A percentile compares a stretch with the other conserved stretches of the same genome.
Conservation (phyloP, 2,329 filamentous ascomycete genomes). For the Byssoonygena ceratinophila region DNA sequence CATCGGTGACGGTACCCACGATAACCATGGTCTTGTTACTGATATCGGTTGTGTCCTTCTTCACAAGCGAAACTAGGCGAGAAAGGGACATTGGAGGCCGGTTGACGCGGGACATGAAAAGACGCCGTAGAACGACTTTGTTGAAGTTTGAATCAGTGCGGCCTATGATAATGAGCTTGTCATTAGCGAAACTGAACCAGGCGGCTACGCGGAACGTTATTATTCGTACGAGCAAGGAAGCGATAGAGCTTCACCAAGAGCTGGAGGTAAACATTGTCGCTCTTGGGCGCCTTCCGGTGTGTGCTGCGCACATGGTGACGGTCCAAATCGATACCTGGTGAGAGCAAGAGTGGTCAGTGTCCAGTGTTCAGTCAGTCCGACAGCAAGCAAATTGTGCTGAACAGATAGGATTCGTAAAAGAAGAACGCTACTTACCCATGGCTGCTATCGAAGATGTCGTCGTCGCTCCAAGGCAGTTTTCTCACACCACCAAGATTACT, state of each 20-base stretch:
- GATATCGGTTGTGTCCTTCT: slow-evolving; percentile 37
- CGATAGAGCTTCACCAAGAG: slow-evolving; percentile 97
- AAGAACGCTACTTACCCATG: slow-evolving; percentile 32
- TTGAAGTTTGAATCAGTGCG: slow-evolving; percentile 97
- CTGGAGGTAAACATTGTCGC: slow-evolving; percentile 95
- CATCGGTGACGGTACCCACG: slow-evolving; percentile 91
- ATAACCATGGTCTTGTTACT: slow-evolving; percentile 75
- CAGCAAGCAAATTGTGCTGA: not conserved
- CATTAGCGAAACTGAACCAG: not conserved
- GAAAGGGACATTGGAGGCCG: slow-evolving; percentile 89
- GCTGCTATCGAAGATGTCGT: slow-evolving; percentile 29
- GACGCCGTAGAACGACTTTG: slow-evolving; percentile 92
- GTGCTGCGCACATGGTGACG: slow-evolving; percentile 53
- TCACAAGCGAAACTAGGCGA: slow-evolving; percentile 61
- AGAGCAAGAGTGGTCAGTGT: not conserved
- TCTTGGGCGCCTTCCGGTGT: slow-evolving; percentile 94
- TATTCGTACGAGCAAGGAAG: slow-evolving; percentile 79
- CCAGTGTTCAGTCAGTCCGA: slow-evolving; percentile 2
- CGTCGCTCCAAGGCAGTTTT: slow-evolving; percentile 1
- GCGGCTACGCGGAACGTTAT: slow-evolving; percentile 13
- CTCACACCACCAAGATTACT: slow-evolving; percentile 12
- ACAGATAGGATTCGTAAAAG: not conserved
- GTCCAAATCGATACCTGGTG: slow-evolving; percentile 48
- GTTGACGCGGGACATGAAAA: slow-evolving; percentile 99
- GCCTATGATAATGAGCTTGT: slow-evolving; percentile 43